Base-by-base conservation (phyloP, 1,284 basidiomycete genomes). In the Apiotrichum sp. region DNA sequence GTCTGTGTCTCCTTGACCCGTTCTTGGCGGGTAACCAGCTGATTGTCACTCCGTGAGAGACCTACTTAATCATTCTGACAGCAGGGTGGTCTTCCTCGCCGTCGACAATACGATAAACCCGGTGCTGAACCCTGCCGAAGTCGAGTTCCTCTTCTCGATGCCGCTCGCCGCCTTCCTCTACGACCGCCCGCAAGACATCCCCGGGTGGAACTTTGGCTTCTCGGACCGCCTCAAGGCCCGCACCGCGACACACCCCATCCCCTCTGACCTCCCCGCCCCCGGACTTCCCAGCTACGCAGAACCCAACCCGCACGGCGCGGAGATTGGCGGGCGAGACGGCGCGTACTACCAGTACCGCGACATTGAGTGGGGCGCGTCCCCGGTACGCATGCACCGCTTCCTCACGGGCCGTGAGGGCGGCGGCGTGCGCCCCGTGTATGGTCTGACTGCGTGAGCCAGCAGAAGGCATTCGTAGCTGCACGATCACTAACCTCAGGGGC, bases 371-470 rank as follows among this genome's bases (percentile, higher is more conserved):
- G 76, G 77, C 6, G 45, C 57, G 8, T 62, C 64, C 6, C 62
- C 56, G n/a, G 66, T 83, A 11, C 79, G 87, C 29, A 80, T 84
- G 66, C 89, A 92, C 73, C 78, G 80, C 13, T 91, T 92, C 75
- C 77, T 90, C 43, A 92, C 89, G 0, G 89, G 89, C 0, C 76
- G 88, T 41, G 89, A 92, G 71, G 83, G 81, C 4, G 84, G 84
- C 14, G 88, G 88, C 0, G 82, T 88, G 16, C 89, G 89, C 65
- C 89, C 89, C 13, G 83, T 92, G 1, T 89, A 84, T 61, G 89
- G 88, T 3, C 75, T 91, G 13, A 92, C 89, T 48, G 83, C 88
- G 87, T 90, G 52, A 57, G 61, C 46, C 46, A 44, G n/a, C 31
- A 22, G 38, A 39, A 22, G 22, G 35, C 10, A 13, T 31, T 34